Conservation (phyloP, 331 rosid species). For the Pyracantha coccinea region DNA sequence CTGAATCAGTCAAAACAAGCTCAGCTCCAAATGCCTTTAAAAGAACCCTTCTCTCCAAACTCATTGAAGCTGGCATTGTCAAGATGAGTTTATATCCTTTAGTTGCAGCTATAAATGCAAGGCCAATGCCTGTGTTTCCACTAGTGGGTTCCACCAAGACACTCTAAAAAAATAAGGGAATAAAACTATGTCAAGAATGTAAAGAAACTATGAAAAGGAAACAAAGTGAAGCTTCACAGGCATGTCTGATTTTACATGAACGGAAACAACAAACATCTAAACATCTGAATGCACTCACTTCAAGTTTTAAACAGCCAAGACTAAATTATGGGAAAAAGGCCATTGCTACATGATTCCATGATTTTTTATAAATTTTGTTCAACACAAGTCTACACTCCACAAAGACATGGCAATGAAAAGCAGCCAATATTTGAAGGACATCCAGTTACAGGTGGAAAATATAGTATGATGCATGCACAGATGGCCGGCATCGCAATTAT, state of each 20-base stretch:
- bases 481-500: background rate
- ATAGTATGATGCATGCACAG: background rate
- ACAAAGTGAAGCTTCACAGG: slow-evolving; percentile 8
- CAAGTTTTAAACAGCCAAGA: background rate
- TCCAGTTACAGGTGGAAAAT: background rate
- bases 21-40: slow-evolving; percentile 97
- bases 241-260: slow-evolving; percentile 8
- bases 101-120: slow-evolving; percentile 95
- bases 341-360: background rate
- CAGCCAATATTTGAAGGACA: background rate
- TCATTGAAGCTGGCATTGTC: slow-evolving; percentile 99
- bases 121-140: slow-evolving; percentile 99
- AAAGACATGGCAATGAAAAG: background rate
- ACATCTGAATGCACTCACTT: background rate
- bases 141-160: slow-evolving; percentile 96
- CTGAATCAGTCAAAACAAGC: slow-evolving; percentile 80
- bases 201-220: background rate
- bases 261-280: background rate
- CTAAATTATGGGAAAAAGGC: background rate
- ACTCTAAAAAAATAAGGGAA: slow-evolving; percentile 43
- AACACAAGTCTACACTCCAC: background rate
- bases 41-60: slow-evolving; percentile 95
- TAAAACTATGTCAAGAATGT: slow-evolving; percentile 17
- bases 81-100: slow-evolving; percentile 91
- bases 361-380: background rate